Evolutionary conservation across 75 land plant species (phyloP).

Genomic region (Sequoia sempervirens): DNA sequence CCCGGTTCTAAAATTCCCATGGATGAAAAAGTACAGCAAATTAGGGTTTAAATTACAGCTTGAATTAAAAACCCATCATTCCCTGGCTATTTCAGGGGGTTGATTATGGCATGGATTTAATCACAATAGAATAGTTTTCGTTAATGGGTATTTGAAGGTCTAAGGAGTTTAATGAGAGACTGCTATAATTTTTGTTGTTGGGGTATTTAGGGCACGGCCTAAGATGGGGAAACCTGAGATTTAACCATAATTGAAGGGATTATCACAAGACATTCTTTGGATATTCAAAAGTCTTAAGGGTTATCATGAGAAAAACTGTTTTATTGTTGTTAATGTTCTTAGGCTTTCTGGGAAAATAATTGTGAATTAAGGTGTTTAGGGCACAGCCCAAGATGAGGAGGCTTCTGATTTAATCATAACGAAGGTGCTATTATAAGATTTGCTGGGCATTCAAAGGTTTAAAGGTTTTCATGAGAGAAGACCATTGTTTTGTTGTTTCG

Average conservation of each 20-base stretch:
- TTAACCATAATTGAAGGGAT: conserved; percentile 3
- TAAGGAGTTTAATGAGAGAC: not conserved
- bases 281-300: not conserved
- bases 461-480: not conserved
- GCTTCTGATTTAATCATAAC: conserved; percentile 42
- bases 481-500: not conserved
- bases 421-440: not conserved
- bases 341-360: not conserved
- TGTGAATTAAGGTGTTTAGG: not conserved
- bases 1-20: not conserved
- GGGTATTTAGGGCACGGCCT: conserved; percentile 1
- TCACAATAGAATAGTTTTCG: not conserved
- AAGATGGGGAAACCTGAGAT: conserved; percentile 78
- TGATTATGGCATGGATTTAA: not conserved
- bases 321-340: not conserved
- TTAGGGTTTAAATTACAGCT: not conserved
- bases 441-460: not conserved
- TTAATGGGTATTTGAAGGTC: not conserved
- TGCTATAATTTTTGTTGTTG: not conserved
- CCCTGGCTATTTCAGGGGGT: not conserved
- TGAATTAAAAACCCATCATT: not conserved
- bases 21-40: not conserved
- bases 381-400: conserved; percentile 55
- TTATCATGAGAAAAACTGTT: not conserved
- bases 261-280: not conserved